Evolutionary conservation across 2,329 filamentous ascomycete species (phyloP).

Genomic region (Trichoderma hamatum): DNA sequence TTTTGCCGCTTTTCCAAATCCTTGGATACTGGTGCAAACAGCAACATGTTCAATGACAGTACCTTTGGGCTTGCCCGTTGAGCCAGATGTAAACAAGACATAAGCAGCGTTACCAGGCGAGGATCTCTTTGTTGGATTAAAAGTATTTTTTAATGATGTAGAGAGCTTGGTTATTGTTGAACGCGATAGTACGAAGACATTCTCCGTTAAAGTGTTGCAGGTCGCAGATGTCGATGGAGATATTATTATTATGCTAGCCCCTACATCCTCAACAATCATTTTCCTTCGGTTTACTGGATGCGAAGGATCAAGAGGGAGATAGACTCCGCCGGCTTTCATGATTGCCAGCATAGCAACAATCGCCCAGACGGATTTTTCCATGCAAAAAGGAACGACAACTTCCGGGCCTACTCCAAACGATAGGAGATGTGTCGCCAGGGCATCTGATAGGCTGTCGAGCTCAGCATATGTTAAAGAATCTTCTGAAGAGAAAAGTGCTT

Average conservation of each 20-base stretch:
- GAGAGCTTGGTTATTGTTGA: neutral
- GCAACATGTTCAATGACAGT: constrained; percentile 49
- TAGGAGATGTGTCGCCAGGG: constrained; percentile 15
- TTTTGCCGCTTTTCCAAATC: constrained; percentile 50
- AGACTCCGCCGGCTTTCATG: constrained; percentile 36
- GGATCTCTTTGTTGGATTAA: neutral
- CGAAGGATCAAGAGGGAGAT: constrained; percentile 35
- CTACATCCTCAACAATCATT: constrained; percentile 22
- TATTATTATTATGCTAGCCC: constrained; percentile 18
- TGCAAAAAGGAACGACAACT: constrained; percentile 27
- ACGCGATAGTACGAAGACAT: neutral
- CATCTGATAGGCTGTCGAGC: neutral
- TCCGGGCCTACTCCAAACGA: constrained; percentile 34
- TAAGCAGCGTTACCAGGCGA: constrained; percentile 29
- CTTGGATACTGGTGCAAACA: constrained; percentile 54
- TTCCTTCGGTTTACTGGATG: constrained; percentile 20
- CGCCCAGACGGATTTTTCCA: constrained; percentile 31
- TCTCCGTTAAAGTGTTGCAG: neutral
- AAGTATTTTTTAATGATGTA: neutral
- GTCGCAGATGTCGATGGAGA: neutral
- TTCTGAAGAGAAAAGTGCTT: constrained; percentile 21
- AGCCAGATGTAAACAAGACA: constrained; percentile 37
- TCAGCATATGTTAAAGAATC: neutral
- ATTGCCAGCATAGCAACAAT: constrained; percentile 34
- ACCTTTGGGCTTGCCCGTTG: constrained; percentile 36